Evolutionary conservation across 2,329 filamentous ascomycete genomes (phyloP).

Genomic region (Aspergillus floridensis): DNA sequence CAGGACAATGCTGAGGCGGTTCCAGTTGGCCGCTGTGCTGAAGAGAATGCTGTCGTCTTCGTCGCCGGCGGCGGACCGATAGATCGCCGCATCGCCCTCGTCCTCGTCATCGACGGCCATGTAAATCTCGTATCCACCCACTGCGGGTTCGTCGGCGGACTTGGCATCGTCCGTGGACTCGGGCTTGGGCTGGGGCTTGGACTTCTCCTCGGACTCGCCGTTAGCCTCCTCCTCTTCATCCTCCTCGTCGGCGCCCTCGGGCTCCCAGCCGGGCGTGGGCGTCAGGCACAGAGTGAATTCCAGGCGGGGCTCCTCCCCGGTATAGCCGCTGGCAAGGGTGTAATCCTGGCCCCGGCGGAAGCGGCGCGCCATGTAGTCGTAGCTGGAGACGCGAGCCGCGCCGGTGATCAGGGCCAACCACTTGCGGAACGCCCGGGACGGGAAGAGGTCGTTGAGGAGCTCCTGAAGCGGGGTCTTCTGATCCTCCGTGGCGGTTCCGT

Average conservation of each 20-base stretch:
- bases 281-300: conserved; percentile 88
- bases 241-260: conserved; percentile 54
- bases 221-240: conserved; percentile 51
- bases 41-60: conserved; percentile 76
- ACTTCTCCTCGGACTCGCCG: conserved; percentile 43
- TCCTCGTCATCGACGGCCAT: conserved; percentile 78
- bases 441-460: conserved; percentile 76
- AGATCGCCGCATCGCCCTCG: conserved; percentile 71
- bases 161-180: conserved; percentile 26
- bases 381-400: conserved; percentile 62
- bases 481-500: conserved; percentile 32
- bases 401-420: conserved; percentile 85
- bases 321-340: conserved; percentile 84
- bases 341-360: conserved; percentile 90
- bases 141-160: conserved; percentile 35
- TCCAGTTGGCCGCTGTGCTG: conserved; percentile 73
- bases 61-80: conserved; percentile 63
- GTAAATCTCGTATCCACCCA: conserved; percentile 67
- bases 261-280: conserved; percentile 80
- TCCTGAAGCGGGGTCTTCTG: conserved; percentile 62
- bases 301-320: conserved; percentile 66
- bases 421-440: conserved; percentile 80
- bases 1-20: conserved; percentile 85
- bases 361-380: conserved; percentile 76
- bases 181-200: conserved; percentile 35